Conservation (phyloP, 805 yeast genomes). For the Ogataea minuta region DNA sequence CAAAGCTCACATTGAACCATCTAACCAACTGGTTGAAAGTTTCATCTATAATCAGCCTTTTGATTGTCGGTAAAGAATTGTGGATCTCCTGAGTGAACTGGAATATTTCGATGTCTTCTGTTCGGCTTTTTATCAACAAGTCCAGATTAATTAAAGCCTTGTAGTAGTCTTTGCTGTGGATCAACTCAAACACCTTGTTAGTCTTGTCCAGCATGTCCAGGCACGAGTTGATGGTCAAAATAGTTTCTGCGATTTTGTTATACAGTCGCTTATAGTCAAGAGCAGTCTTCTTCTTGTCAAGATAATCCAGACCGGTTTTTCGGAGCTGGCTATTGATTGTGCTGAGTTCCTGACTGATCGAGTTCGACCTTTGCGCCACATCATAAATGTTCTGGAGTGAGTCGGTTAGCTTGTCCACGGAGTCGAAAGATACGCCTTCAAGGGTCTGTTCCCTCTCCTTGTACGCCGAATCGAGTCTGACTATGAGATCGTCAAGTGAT, state of each 20-base stretch:
- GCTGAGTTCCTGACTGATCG: constrained; percentile 52
- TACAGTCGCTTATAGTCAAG: constrained; percentile 62
- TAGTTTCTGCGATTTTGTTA: constrained; percentile 68
- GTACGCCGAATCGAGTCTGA: constrained; percentile 55
- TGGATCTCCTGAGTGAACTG: constrained; percentile 74
- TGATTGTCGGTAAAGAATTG: constrained; percentile 73
- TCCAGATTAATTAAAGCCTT: constrained; percentile 83
- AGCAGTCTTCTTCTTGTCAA: constrained; percentile 57
- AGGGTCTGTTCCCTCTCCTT: constrained; percentile 60
- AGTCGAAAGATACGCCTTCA: constrained; percentile 56
- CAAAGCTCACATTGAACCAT: constrained; percentile 61
- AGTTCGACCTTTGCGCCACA: constrained; percentile 57
- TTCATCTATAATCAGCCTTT: constrained; percentile 70
- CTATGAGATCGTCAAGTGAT: constrained; percentile 55
- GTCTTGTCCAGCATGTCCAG: constrained; percentile 82
- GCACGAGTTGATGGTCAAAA: constrained; percentile 64
- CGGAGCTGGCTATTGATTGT: constrained; percentile 57
- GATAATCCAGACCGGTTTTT: constrained; percentile 63
- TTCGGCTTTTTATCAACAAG: constrained; percentile 64
- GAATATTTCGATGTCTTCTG: constrained; percentile 62
- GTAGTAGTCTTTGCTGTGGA: constrained; percentile 71
- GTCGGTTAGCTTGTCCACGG: constrained; percentile 51
- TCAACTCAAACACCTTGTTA: constrained; percentile 79
- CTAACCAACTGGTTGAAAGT: constrained; percentile 63
- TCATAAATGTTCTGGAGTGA: constrained; percentile 63